phyloP scores from a whole-genome alignment of 805 yeast species.

The Debaryomyces maramus region DNA sequence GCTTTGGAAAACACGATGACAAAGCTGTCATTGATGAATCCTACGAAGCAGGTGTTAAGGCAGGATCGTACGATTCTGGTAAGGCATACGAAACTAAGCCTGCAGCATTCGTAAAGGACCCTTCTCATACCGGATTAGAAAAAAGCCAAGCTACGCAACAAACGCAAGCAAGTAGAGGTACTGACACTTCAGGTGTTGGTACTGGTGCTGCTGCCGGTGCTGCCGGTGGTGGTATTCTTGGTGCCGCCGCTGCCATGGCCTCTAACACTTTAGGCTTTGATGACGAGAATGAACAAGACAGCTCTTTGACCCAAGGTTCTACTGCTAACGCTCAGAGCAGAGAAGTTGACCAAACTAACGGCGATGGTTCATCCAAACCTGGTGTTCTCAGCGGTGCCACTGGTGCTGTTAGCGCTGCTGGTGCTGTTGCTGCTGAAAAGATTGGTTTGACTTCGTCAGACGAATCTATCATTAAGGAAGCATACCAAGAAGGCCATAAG shows the following conservation, averaged over 20 bases:
- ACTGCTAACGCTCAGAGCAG: background rate
- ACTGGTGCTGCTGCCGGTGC: background rate
- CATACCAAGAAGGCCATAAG: constrained; percentile 12
- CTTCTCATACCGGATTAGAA: background rate
- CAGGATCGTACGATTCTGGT: constrained; percentile 22
- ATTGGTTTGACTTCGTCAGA: constrained; percentile 15
- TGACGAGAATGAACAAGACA: constrained; percentile 1
- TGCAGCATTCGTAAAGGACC: background rate
- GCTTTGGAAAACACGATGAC: constrained; percentile 3
- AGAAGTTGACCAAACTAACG: background rate
- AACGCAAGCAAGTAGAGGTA: background rate
- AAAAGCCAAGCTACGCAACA: background rate
- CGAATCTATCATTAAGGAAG: constrained; percentile 11
- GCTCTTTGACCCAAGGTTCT: background rate
- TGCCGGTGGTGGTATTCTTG: constrained; percentile 3
- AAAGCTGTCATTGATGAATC: constrained; percentile 11
- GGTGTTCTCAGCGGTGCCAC: constrained; percentile 18
- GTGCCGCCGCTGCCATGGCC: constrained; percentile 5
- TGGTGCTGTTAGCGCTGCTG: constrained; percentile 19
- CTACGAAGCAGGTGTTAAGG: constrained; percentile 17
- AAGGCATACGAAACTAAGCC: background rate
- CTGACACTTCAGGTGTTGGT: background rate
- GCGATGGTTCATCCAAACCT: constrained; percentile 8
- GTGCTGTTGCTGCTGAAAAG: constrained; percentile 21
- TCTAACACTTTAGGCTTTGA: constrained; percentile 8